These are phyloP conservation scores for Pyrus bretschneideri DNA, from an alignment of 306 rosid genomes.

Conservation along the genomic window DNA sequence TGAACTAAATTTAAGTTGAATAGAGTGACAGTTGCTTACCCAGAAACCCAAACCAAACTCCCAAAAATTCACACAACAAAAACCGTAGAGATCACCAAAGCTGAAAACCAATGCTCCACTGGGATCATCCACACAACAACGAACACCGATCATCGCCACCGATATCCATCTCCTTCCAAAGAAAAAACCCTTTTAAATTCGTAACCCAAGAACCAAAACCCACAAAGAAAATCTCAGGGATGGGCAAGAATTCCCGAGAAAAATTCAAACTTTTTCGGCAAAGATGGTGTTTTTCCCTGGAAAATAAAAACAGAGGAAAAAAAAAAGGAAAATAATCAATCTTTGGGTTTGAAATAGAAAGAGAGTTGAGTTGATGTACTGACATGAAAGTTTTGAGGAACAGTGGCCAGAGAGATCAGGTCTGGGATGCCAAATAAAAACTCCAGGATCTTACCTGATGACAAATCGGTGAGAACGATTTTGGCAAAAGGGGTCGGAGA, in stretches of 20 bases:
- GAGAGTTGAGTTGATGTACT: too few relatives aligned
- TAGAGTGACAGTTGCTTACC: slow-evolving; percentile 18
- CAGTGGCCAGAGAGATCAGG: too few relatives aligned
- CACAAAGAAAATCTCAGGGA: slow-evolving; percentile 17
- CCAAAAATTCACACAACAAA: slow-evolving; percentile 11
- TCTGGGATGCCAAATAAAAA: background rate
- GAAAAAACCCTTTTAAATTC: slow-evolving; percentile 4
- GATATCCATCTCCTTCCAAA: slow-evolving; percentile 21
- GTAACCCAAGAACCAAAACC: slow-evolving; percentile 13
- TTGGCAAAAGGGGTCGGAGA: slow-evolving; percentile 36
- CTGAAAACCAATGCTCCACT: slow-evolving; percentile 6
- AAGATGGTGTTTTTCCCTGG: slow-evolving; percentile 1
- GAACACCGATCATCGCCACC: slow-evolving; percentile 6
- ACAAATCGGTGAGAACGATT: slow-evolving; percentile 51
- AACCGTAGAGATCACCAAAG: slow-evolving; percentile 32
- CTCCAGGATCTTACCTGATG: slow-evolving; percentile 40
- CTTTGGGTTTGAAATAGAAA: background rate
- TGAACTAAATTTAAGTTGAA: slow-evolving; percentile 1
- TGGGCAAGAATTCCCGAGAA: slow-evolving; percentile 16
- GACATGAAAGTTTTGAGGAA: too few relatives aligned
- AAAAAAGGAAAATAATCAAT: background rate
- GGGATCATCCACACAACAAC: slow-evolving; percentile 5
- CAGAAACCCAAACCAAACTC: slow-evolving; percentile 28
- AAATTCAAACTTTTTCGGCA: slow-evolving; percentile 18
- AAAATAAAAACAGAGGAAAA: background rate